phyloP scores from a whole-genome alignment of 2,329 filamentous ascomycete genomes.

The Phialemonium atrogriseum region DNA sequence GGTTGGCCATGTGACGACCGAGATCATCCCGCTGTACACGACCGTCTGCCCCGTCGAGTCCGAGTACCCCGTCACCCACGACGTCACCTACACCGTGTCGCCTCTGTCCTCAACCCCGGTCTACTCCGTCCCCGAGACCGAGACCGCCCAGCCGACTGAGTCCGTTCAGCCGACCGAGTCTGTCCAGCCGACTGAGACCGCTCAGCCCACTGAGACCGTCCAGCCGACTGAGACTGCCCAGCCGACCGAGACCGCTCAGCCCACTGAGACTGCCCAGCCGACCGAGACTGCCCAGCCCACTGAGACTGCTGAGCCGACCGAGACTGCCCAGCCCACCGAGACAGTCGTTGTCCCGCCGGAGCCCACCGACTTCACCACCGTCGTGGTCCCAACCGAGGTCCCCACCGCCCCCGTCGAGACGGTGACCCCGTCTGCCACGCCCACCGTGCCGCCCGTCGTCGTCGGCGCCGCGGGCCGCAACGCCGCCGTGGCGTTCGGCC shows the following conservation, averaged over 20 bases:
- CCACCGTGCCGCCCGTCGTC: not conserved
- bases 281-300: not conserved
- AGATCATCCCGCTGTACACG: conserved; percentile 12
- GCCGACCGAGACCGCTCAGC: not conserved
- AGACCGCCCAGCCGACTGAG: not conserved
- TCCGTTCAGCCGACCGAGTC: not conserved
- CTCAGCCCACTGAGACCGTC: not conserved
- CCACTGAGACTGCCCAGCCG: not conserved
- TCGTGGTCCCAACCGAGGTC: not conserved
- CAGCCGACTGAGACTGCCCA: not conserved
- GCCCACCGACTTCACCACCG: not conserved
- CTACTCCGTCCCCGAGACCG: conserved; percentile 1
- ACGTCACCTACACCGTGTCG: conserved; percentile 1
- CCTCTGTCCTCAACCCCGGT: not conserved
- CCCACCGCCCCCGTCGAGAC: not conserved
- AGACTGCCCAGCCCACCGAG: not conserved
- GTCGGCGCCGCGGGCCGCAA: conserved; percentile 2
- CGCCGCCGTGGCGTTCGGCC: not conserved
- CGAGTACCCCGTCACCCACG: not conserved
- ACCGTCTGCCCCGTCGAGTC: conserved; percentile 6
- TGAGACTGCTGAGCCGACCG: not conserved
- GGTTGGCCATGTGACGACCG: conserved; percentile 10
- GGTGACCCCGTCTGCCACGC: not conserved
- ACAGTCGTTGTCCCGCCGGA: not conserved
- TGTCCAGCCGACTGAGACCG: not conserved